Evolutionary conservation across 2,329 filamentous ascomycete species (phyloP).

Genomic region (Trichoderma sp.): DNA sequence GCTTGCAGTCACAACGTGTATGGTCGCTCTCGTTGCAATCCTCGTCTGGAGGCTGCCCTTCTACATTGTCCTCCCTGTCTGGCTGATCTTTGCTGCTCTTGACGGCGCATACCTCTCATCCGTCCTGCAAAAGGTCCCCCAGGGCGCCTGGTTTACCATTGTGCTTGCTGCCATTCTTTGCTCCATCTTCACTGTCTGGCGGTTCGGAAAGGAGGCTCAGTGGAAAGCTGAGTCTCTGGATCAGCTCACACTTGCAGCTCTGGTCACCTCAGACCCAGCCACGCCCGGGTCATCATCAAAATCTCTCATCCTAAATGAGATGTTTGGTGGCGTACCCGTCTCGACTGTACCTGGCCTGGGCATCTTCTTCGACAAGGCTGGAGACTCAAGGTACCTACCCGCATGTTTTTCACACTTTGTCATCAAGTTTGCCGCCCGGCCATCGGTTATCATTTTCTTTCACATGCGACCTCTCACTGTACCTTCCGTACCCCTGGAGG

Average conservation of each 20-base stretch:
- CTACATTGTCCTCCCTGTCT: slow-evolving; percentile 58
- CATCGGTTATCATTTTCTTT: slow-evolving; percentile 70
- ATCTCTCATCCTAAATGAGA: slow-evolving; percentile 30
- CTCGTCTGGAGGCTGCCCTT: slow-evolving; percentile 67
- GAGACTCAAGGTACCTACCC: slow-evolving; percentile 55
- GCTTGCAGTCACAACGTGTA: slow-evolving; percentile 59
- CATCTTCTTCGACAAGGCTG: slow-evolving; percentile 77
- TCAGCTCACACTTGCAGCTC: slow-evolving; percentile 37
- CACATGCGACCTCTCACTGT: slow-evolving; percentile 63
- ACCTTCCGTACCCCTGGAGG: slow-evolving; percentile 50
- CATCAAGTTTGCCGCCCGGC: slow-evolving; percentile 64
- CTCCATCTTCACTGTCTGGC: slow-evolving; percentile 68
- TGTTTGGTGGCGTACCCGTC: slow-evolving; percentile 42
- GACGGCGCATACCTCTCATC: slow-evolving; percentile 70
- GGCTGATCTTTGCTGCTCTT: slow-evolving; percentile 60
- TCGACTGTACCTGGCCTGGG: slow-evolving; percentile 57
- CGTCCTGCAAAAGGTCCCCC: slow-evolving; percentile 67
- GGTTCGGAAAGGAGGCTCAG: slow-evolving; percentile 74
- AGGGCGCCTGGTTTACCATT: slow-evolving; percentile 76
- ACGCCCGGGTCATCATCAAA: slow-evolving; percentile 19
- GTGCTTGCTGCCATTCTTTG: slow-evolving; percentile 61
- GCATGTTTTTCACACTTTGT: slow-evolving; percentile 69
- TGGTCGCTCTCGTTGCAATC: slow-evolving; percentile 69
- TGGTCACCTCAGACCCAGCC: not conserved
- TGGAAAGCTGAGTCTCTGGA: slow-evolving; percentile 68